Conservation (phyloP, 352 stramenopile species). For the Lagenidium giganteum region DNA sequence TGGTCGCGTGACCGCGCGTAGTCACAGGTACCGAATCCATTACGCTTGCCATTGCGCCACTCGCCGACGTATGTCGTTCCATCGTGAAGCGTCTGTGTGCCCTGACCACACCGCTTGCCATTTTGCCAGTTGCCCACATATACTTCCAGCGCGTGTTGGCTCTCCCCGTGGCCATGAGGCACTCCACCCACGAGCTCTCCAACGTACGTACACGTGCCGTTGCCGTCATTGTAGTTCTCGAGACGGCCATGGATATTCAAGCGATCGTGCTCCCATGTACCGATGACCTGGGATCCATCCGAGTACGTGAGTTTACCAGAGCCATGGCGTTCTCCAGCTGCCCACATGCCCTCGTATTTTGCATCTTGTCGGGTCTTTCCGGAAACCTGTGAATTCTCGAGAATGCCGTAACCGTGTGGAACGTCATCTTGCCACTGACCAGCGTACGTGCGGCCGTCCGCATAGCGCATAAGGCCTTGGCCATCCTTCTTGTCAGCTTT, state of each 20-base stretch:
- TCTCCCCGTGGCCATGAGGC: slow-evolving; percentile 55
- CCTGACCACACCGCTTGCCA: slow-evolving; percentile 46
- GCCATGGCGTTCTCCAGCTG: slow-evolving; percentile 44
- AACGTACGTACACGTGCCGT: slow-evolving; percentile 39
- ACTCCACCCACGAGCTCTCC: slow-evolving; percentile 33
- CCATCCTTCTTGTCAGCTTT: slow-evolving; percentile 33
- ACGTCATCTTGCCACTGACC: slow-evolving; percentile 44
- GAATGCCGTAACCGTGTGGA: slow-evolving; percentile 48
- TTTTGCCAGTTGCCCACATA: slow-evolving; percentile 47
- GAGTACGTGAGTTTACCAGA: slow-evolving; percentile 52
- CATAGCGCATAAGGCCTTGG: slow-evolving; percentile 47
- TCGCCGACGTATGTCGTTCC: slow-evolving; percentile 82
- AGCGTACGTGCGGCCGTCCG: slow-evolving; percentile 39
- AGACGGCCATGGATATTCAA: slow-evolving; percentile 18
- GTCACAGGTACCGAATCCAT: slow-evolving; percentile 74
- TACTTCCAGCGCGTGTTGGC: slow-evolving; percentile 30
- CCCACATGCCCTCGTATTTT: slow-evolving; percentile 77
- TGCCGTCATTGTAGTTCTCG: slow-evolving; percentile 51
- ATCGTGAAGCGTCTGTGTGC: slow-evolving; percentile 46
- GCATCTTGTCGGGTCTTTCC: slow-evolving; percentile 13
- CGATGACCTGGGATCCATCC: slow-evolving; percentile 38
- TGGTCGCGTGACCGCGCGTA: slow-evolving; percentile 47
- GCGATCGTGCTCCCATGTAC: slow-evolving; percentile 25
- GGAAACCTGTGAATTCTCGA: slow-evolving; percentile 17
- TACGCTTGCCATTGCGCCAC: slow-evolving; percentile 79